Percentiles rank a stretch among this genome's conserved stretches.
phyloP scores from a whole-genome alignment of 352 stramenopile species.

The Pythium guiyangense region DNA sequence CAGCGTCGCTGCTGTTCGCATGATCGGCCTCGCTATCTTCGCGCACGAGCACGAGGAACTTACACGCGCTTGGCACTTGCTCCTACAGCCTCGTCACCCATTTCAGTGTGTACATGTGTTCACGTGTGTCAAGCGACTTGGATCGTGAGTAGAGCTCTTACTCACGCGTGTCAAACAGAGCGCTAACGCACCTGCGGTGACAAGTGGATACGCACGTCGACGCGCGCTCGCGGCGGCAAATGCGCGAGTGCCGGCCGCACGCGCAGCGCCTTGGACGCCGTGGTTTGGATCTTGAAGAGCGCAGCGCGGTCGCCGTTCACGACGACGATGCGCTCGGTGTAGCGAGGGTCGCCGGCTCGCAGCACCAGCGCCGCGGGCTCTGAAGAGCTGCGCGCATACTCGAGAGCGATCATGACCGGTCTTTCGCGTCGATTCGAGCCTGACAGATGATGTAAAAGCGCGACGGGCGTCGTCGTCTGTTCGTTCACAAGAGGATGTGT shows the following conservation, averaged over 20 bases:
- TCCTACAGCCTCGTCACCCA: conserved; percentile 12
- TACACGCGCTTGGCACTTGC: conserved; percentile 21
- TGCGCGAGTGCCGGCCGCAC: conserved; percentile 25
- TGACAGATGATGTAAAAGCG: no score
- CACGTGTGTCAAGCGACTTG: neutral
- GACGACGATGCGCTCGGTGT: conserved; percentile 9
- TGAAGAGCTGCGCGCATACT: conserved; percentile 9
- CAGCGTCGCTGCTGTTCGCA: neutral
- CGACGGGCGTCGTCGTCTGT: no score
- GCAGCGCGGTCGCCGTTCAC: conserved; percentile 11
- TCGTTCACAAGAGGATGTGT: no score
- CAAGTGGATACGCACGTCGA: conserved; percentile 24
- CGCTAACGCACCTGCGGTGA: conserved; percentile 18
- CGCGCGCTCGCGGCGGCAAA: conserved; percentile 1
- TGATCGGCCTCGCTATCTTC: neutral
- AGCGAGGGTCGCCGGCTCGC: conserved; percentile 7
- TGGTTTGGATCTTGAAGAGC: conserved; percentile 48
- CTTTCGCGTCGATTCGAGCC: neutral
- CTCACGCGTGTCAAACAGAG: neutral
- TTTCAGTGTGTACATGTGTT: no score
- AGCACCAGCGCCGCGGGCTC: conserved; percentile 14
- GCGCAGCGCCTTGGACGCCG: conserved; percentile 28
- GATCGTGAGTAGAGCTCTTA: neutral
- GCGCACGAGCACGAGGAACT: conserved; percentile 26
- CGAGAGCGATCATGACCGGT: neutral